These are phyloP conservation scores for Pseudisothecium myosuroides DNA, from an alignment of 225 moss, liverwort and hornwort species.

Conservation along the genomic window DNA sequence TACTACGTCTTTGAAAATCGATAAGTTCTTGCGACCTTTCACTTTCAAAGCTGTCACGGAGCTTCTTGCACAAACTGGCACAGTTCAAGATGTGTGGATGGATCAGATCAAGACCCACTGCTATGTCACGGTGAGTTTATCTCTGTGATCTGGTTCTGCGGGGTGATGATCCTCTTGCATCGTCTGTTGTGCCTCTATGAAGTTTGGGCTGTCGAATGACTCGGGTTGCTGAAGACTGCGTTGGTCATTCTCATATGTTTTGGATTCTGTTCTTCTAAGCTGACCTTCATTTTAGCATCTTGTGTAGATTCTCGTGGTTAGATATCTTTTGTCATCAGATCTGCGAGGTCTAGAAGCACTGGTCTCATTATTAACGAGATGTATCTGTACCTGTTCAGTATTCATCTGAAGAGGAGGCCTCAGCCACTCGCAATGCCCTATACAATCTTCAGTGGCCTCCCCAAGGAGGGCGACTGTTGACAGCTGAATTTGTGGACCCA, in stretches of 20 bases:
- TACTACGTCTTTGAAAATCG: constrained; percentile 83
- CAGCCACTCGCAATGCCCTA: constrained; percentile 77
- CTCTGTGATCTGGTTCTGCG: not conserved
- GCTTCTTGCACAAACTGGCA: constrained; percentile 85
- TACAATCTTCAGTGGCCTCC: constrained; percentile 97
- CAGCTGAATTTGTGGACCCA: constrained; percentile 89
- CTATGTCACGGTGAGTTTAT: constrained; percentile 69
- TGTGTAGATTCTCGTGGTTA: not conserved
- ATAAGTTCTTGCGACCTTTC: constrained; percentile 92
- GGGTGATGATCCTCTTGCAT: not conserved
- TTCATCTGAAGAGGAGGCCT: constrained; percentile 75
- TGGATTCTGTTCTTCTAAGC: not conserved
- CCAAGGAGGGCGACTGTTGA: constrained; percentile 75
- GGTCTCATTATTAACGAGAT: not conserved
- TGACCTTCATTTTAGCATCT: not conserved
- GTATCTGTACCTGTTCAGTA: constrained; percentile 42
- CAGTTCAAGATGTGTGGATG: constrained; percentile 96
- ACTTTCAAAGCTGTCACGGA: constrained; percentile 92
- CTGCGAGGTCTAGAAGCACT: not conserved
- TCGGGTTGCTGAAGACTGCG: not conserved
- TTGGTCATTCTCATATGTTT: not conserved
- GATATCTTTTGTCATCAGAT: not conserved
- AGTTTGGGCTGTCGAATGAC: not conserved
- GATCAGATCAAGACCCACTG: constrained; percentile 99
- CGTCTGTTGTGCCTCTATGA: not conserved